Evolutionary conservation across 2,329 filamentous ascomycete species (phyloP).

Genomic region (Triangularia setosa): DNA sequence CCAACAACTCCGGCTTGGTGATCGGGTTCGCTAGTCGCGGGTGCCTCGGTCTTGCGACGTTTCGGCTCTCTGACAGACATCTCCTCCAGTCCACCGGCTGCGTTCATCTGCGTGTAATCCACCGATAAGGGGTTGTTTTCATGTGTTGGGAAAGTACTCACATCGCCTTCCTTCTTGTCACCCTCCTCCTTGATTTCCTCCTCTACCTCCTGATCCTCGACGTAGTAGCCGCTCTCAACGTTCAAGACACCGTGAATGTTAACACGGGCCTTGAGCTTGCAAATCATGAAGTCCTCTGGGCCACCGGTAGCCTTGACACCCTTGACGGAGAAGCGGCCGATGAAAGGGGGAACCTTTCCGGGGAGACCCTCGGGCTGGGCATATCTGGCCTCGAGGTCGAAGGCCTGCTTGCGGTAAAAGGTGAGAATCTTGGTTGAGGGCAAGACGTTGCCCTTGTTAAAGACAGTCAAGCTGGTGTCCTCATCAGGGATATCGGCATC

Average conservation of each 20-base stretch:
- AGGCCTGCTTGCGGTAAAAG: slow-evolving; percentile 97
- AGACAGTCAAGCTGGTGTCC: slow-evolving; percentile 94
- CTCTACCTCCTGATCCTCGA: slow-evolving; percentile 96
- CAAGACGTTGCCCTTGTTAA: slow-evolving; percentile 94
- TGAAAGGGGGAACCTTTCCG: slow-evolving; percentile 89
- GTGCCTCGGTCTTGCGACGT: slow-evolving; percentile 25
- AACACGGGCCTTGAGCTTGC: slow-evolving; percentile 96
- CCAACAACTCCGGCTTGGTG: background rate
- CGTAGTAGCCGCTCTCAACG: slow-evolving; percentile 94
- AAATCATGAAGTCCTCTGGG: slow-evolving; percentile 98
- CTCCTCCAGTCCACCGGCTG: slow-evolving; percentile 5
- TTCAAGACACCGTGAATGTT: slow-evolving; percentile 97
- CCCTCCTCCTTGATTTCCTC: slow-evolving; percentile 51
- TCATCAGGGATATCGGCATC: slow-evolving; percentile 97
- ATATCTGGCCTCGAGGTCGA: slow-evolving; percentile 94
- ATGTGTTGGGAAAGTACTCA: slow-evolving; percentile 54
- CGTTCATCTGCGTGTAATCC: slow-evolving; percentile 2
- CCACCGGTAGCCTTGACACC: slow-evolving; percentile 81
- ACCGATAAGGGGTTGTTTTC: slow-evolving; percentile 6
- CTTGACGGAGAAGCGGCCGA: slow-evolving; percentile 97
- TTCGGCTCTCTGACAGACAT: slow-evolving; percentile 17
- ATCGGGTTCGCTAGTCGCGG: slow-evolving; percentile 14
- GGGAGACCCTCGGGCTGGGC: slow-evolving; percentile 81
- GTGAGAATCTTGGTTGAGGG: slow-evolving; percentile 99
- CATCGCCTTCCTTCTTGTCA: slow-evolving; percentile 66